Evolutionary conservation across 1,139 yeast genomes (phyloP).

Genomic region (Saccharomyces hybrid): DNA sequence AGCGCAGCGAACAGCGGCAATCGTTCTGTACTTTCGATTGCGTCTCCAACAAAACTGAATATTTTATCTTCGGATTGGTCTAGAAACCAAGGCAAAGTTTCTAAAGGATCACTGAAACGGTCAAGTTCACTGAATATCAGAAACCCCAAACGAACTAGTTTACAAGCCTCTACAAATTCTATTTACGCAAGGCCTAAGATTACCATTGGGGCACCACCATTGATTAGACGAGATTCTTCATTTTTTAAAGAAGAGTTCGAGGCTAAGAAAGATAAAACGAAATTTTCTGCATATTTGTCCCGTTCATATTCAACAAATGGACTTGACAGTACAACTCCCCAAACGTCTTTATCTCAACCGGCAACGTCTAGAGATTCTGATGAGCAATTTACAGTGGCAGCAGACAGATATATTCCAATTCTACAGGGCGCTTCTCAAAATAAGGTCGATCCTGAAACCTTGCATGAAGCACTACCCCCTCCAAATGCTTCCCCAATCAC

Average conservation of each 20-base stretch:
- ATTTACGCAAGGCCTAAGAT: slow-evolving; percentile 20
- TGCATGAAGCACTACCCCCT: slow-evolving; percentile 33
- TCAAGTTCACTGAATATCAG: slow-evolving; percentile 19
- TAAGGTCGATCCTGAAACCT: slow-evolving; percentile 22
- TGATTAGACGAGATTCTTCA: slow-evolving; percentile 29
- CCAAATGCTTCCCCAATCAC: slow-evolving; percentile 43
- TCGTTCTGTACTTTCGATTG: slow-evolving; percentile 31
- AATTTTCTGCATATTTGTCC: neutral
- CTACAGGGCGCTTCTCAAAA: slow-evolving; percentile 36
- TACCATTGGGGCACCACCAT: slow-evolving; percentile 22
- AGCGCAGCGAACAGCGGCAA: slow-evolving; percentile 15
- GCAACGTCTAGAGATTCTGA: slow-evolving; percentile 1
- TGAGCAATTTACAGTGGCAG: slow-evolving; percentile 1
- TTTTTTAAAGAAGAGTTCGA: slow-evolving; percentile 23
- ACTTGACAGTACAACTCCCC: neutral
- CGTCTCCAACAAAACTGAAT: slow-evolving; percentile 44
- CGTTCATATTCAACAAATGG: slow-evolving; percentile 1
- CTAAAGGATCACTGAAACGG: slow-evolving; percentile 19
- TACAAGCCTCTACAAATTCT: neutral
- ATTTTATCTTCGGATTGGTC: slow-evolving; percentile 39
- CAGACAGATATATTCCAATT: slow-evolving; percentile 49
- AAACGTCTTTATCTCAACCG: slow-evolving; percentile 2
- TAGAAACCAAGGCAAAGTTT: slow-evolving; percentile 18
- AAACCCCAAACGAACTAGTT: neutral
- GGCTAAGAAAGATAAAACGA: neutral